A percentile compares a stretch with the other conserved stretches of the same genome.
Evolutionary conservation across 371 early-diverging fungal species (phyloP).

Genomic region (Coemansia sp.): DNA sequence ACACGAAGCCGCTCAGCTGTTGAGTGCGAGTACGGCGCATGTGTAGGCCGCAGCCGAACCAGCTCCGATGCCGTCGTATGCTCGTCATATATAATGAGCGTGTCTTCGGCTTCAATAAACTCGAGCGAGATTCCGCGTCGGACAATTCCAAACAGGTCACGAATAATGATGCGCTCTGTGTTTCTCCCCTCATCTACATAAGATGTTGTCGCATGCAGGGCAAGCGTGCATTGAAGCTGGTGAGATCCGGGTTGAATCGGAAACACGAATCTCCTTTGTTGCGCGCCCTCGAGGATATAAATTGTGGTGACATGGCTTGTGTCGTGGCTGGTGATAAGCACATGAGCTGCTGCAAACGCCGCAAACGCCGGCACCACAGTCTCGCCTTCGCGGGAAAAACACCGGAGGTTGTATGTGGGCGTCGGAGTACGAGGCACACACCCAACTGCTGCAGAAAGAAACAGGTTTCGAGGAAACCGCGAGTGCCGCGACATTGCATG

Average conservation of each 20-base stretch:
- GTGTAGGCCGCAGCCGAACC: neutral
- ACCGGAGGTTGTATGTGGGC: too few relatives aligned
- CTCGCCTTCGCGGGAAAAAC: too few relatives aligned
- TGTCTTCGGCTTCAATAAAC: neutral
- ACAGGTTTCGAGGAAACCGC: constrained; percentile 8
- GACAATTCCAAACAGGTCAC: constrained; percentile 19
- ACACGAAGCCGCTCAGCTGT: neutral
- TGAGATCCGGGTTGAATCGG: neutral
- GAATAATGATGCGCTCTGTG: constrained; percentile 14
- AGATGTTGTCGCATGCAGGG: neutral
- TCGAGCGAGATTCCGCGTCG: constrained; percentile 14
- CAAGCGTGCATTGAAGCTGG: constrained; percentile 6
- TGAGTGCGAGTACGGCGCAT: neutral
- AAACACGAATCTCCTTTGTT: neutral
- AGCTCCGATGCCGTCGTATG: neutral
- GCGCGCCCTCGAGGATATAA: neutral
- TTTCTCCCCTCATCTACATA: too few relatives aligned
- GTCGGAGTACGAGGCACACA: too few relatives aligned
- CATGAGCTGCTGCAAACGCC: constrained; percentile 12
- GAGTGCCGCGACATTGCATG: neutral
- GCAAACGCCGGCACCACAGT: too few relatives aligned
- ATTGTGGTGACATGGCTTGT: neutral
- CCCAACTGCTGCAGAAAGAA: neutral
- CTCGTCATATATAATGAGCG: constrained; percentile 22
- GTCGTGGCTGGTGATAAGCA: neutral